Percentiles rank a stretch among this genome's conserved stretches.
These are phyloP conservation scores for Gamsiella multidivaricata DNA, from an alignment of 192 early-diverging fungal species.

Conservation along the genomic window DNA sequence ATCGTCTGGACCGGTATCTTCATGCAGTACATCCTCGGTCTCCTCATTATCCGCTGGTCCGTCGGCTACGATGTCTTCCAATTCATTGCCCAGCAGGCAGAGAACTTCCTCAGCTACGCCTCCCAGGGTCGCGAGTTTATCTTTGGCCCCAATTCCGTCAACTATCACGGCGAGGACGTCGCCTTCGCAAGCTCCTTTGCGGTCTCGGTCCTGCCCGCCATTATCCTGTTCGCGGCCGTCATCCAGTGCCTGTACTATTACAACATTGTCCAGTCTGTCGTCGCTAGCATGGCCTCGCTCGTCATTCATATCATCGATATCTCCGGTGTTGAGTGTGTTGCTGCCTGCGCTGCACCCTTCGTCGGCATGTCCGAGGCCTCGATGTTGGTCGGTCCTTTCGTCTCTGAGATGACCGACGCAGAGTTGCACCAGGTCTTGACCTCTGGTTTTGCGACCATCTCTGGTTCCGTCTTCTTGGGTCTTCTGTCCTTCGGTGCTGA, in stretches of 20 bases:
- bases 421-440: slow-evolving; percentile 91
- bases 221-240: slow-evolving; percentile 89
- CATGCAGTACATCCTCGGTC: slow-evolving; percentile 82
- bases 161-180: slow-evolving; percentile 23
- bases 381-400: slow-evolving; percentile 82
- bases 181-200: slow-evolving; percentile 62
- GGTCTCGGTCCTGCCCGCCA: slow-evolving; percentile 80
- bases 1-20: slow-evolving; percentile 78
- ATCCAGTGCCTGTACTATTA: slow-evolving; percentile 88
- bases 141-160: slow-evolving; percentile 63
- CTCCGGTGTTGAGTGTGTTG: slow-evolving; percentile 87
- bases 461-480: slow-evolving; percentile 82
- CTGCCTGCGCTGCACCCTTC: slow-evolving; percentile 88
- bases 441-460: slow-evolving; percentile 91
- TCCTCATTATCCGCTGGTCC: slow-evolving; percentile 78
- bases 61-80: slow-evolving; percentile 80
- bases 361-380: slow-evolving; percentile 86
- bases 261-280: slow-evolving; percentile 86
- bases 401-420: slow-evolving; percentile 85
- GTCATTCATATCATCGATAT: slow-evolving; percentile 78
- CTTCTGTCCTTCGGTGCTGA: slow-evolving; percentile 79
- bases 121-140: slow-evolving; percentile 76
- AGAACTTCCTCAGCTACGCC: slow-evolving; percentile 73
- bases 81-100: slow-evolving; percentile 67
- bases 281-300: slow-evolving; percentile 70